Percentiles rank a stretch among this genome's conserved stretches.
Conservation (phyloP, 2,329 filamentous ascomycete genomes). For the Ophiocordyceps robertsii region DNA sequence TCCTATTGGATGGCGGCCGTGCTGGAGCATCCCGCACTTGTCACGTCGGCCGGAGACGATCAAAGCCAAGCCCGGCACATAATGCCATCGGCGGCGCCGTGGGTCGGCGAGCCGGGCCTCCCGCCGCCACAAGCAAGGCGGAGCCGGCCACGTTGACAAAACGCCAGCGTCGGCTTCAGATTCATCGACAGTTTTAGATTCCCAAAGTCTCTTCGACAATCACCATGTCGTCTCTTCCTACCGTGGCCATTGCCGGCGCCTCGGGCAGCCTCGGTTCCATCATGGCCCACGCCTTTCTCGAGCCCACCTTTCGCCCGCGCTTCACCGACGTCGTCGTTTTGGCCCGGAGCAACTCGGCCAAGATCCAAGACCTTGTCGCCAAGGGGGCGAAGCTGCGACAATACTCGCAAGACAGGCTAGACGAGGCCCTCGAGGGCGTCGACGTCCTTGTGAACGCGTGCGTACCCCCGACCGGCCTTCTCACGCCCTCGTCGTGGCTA, state of each 20-base stretch:
- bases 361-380: background rate
- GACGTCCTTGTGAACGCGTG: slow-evolving; percentile 16
- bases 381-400: slow-evolving; percentile 2
- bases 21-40: no score
- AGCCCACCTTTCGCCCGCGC: background rate
- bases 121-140: no score
- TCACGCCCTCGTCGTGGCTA: no score
- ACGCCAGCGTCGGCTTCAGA: no score
- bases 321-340: slow-evolving; percentile 3
- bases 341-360: slow-evolving; percentile 1
- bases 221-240: background rate
- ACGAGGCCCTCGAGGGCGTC: slow-evolving; percentile 12
- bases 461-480: slow-evolving; percentile 3
- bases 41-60: no score
- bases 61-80: no score
- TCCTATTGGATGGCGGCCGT: no score
- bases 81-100: no score
- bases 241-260: slow-evolving; percentile 4
- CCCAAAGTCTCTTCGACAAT: no score
- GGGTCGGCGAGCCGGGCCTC: no score
- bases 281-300: background rate
- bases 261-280: background rate
- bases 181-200: no score
- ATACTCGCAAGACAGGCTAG: slow-evolving; percentile 9
- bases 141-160: no score